Evolutionary conservation across 345 rosid species (phyloP).

Genomic region (Capsella bursapastoris): DNA sequence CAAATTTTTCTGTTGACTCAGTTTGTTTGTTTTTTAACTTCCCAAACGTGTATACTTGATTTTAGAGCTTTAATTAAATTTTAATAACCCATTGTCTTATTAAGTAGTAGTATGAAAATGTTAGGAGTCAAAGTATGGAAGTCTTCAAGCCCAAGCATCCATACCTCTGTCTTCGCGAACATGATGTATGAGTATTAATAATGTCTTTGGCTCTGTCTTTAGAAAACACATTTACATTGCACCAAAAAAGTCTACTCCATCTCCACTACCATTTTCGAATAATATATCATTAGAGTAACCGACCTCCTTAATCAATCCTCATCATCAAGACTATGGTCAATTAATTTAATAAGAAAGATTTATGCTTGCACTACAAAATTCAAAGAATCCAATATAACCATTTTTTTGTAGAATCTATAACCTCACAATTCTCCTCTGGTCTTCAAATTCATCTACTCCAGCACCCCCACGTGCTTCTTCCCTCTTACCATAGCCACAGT

Average conservation of each 20-base stretch:
- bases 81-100: background rate
- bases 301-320: no score
- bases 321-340: background rate
- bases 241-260: no score
- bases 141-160: constrained; percentile 45
- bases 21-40: constrained; percentile 16
- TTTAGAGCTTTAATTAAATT: constrained; percentile 19
- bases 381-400: background rate
- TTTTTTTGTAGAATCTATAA: no score
- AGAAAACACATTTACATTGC: no score
- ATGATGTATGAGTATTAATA: background rate
- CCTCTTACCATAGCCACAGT: background rate
- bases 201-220: no score
- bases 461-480: no score
- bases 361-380: background rate
- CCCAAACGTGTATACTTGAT: constrained; percentile 38
- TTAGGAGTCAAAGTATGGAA: constrained; percentile 29
- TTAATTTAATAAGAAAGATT: background rate
- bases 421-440: no score
- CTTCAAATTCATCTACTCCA: no score
- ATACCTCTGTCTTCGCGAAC: constrained; percentile 41
- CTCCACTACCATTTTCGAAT: no score
- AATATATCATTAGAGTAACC: no score
- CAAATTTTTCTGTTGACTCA: constrained; percentile 26
- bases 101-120: background rate